A percentile compares a stretch with the other conserved stretches of the same genome.
Conservation (phyloP, 2,329 filamentous ascomycete species). For the Colletotrichum cordylinicola region DNA sequence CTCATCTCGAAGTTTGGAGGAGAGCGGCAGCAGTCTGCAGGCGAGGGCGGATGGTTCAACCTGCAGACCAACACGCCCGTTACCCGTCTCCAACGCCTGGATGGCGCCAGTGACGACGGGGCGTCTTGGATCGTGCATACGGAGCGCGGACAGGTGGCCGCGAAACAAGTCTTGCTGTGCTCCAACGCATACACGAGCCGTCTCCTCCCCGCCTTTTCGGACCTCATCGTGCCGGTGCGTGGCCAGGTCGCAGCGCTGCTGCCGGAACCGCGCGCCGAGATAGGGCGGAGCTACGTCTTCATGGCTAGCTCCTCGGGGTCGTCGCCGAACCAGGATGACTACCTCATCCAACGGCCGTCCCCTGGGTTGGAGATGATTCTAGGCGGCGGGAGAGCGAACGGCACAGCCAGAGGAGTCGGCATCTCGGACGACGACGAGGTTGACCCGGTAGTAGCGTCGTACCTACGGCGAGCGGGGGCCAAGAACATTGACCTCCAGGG, state of each 20-base stretch:
- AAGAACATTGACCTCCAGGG: slow-evolving; percentile 46
- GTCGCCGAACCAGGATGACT: slow-evolving; percentile 65
- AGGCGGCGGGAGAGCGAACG: slow-evolving; percentile 71
- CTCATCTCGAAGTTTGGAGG: slow-evolving; percentile 48
- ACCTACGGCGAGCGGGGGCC: slow-evolving; percentile 54
- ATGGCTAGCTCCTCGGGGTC: slow-evolving; percentile 37
- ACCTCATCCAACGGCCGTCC: slow-evolving; percentile 73
- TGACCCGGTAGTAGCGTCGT: slow-evolving; percentile 60
- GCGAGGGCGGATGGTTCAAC: slow-evolving; percentile 55
- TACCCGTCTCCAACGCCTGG: slow-evolving; percentile 45
- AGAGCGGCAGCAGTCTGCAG: slow-evolving; percentile 24
- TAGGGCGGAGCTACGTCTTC: slow-evolving; percentile 70
- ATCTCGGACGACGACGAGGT: slow-evolving; percentile 64
- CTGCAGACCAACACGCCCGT: slow-evolving; percentile 78
- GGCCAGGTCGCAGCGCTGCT: slow-evolving; percentile 74
- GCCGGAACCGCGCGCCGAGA: slow-evolving; percentile 36
- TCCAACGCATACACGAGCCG: slow-evolving; percentile 86
- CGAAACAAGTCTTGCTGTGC: slow-evolving; percentile 73
- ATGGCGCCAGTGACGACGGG: slow-evolving; percentile 3
- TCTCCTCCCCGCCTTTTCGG: slow-evolving; percentile 71
- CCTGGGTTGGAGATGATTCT: slow-evolving; percentile 68
- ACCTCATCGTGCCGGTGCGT: slow-evolving; percentile 77
- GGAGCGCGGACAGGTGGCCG: slow-evolving; percentile 67
- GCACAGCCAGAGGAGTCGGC: slow-evolving; percentile 57
- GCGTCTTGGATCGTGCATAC: slow-evolving; percentile 69